Percentiles rank a stretch among this genome's conserved stretches.
Evolutionary conservation across 805 yeast species (phyloP).

Genomic region (Metschnikowia matae): DNA sequence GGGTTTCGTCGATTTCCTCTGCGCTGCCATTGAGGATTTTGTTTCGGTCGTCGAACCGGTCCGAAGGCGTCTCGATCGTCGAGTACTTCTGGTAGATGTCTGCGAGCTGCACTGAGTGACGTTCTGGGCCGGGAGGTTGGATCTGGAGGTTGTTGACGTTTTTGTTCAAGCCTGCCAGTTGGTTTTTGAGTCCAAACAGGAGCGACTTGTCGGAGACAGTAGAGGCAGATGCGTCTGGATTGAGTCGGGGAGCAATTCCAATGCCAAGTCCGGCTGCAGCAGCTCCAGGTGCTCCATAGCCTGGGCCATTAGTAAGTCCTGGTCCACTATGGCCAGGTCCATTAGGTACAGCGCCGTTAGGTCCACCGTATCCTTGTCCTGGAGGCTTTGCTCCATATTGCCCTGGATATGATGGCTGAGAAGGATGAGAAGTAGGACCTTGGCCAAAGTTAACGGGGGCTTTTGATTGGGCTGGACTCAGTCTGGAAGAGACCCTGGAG

Average conservation of each 20-base stretch:
- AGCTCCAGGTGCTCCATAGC: background rate
- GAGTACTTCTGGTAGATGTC: conserved; percentile 43
- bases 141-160: conserved; percentile 29
- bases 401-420: too few species aligned
- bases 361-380: too few species aligned
- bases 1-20: conserved; percentile 33
- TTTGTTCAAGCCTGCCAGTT: conserved; percentile 9
- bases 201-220: background rate
- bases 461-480: background rate
- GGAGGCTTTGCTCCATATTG: too few species aligned
- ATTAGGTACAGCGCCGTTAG: too few species aligned
- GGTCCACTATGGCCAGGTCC: background rate
- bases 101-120: conserved; percentile 36
- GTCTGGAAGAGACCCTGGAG: conserved; percentile 2
- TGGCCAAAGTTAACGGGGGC: too few species aligned
- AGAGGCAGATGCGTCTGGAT: background rate
- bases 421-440: too few species aligned
- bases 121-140: conserved; percentile 9
- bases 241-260: background rate
- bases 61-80: conserved; percentile 37
- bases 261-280: background rate
- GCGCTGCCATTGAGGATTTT: conserved; percentile 34
- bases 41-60: conserved; percentile 36
- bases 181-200: background rate
- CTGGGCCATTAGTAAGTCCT: background rate